These are phyloP conservation scores for Cladosporium colombiae DNA, from an alignment of 2,329 filamentous ascomycete genomes.

Conservation along the genomic window DNA sequence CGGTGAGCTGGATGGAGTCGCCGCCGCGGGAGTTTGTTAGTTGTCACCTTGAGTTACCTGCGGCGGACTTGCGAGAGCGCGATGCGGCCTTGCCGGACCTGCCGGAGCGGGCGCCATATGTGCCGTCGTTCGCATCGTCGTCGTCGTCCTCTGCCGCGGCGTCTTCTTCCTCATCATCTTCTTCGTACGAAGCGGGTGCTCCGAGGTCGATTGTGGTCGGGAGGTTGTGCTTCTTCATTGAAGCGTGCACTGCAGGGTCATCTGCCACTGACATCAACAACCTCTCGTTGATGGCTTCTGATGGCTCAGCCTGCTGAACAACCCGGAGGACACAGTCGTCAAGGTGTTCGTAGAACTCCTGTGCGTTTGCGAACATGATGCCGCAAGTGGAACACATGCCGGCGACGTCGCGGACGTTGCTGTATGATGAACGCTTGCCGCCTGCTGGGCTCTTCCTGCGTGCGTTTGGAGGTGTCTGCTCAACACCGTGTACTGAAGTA, in stretches of 20 bases:
- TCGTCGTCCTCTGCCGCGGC: conserved; percentile 58
- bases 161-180: conserved; percentile 59
- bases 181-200: conserved; percentile 48
- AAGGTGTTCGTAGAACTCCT: conserved; percentile 97
- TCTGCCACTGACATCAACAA: conserved; percentile 60
- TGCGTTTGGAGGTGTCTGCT: conserved; percentile 89
- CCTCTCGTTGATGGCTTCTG: conserved; percentile 59
- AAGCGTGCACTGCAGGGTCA: conserved; percentile 58
- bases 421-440: conserved; percentile 64
- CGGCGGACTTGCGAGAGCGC: conserved; percentile 50
- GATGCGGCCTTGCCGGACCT: conserved; percentile 51
- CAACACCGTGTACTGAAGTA: conserved; percentile 86
- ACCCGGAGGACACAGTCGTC: conserved; percentile 69
- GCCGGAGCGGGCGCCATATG: conserved; percentile 52
- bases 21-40: conserved; percentile 53
- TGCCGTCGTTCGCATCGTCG: conserved; percentile 47
- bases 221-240: conserved; percentile 59
- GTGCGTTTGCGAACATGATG: conserved; percentile 77
- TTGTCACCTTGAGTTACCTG: conserved; percentile 50
- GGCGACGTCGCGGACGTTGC: conserved; percentile 73
- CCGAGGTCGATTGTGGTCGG: conserved; percentile 49
- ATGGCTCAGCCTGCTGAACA: conserved; percentile 60
- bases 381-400: conserved; percentile 93
- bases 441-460: conserved; percentile 66
- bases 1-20: conserved; percentile 26